Evolutionary conservation across 163 green algal species (phyloP).

Genomic region (Volvox carteri): DNA sequence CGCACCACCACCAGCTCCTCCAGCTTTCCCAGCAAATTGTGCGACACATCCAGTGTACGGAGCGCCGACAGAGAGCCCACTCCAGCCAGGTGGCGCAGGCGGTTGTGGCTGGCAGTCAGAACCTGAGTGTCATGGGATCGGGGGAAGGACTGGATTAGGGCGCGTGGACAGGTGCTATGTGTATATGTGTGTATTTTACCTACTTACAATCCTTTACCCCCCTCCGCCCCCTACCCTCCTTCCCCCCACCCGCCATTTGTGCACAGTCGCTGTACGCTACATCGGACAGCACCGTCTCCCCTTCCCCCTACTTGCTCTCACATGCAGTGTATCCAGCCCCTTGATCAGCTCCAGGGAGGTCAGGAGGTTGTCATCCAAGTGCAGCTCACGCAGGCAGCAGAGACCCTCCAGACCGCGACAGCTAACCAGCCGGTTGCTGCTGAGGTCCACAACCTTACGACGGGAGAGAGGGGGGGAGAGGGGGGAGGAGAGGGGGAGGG

Average conservation of each 20-base stretch:
- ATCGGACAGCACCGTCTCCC: background rate
- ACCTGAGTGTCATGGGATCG: constrained; percentile 13
- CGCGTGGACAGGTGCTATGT: too few relatives aligned
- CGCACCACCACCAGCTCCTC: constrained; percentile 55
- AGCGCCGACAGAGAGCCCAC: constrained; percentile 30
- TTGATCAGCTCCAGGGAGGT: constrained; percentile 45
- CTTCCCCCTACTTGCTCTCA: background rate
- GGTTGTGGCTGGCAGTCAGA: constrained; percentile 47
- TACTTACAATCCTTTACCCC: too few relatives aligned
- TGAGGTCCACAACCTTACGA: constrained; percentile 56
- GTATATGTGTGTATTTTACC: too few relatives aligned
- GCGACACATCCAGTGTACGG: constrained; percentile 55
- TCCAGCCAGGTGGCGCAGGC: constrained; percentile 32
- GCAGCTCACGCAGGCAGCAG: constrained; percentile 37
- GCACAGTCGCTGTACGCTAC: too few relatives aligned
- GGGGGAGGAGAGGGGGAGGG: background rate
- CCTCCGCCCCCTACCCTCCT: too few relatives aligned
- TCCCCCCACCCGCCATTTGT: too few relatives aligned
- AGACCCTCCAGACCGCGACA: constrained; percentile 55
- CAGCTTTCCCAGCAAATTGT: constrained; percentile 53
- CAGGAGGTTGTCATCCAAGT: constrained; percentile 51
- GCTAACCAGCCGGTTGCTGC: constrained; percentile 62
- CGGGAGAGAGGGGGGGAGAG: background rate
- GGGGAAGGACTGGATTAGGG: too few relatives aligned
- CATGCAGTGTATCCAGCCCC: constrained; percentile 44